Conservation (phyloP, 208 protist species). For the Endotrypanum monterogeii region DNA sequence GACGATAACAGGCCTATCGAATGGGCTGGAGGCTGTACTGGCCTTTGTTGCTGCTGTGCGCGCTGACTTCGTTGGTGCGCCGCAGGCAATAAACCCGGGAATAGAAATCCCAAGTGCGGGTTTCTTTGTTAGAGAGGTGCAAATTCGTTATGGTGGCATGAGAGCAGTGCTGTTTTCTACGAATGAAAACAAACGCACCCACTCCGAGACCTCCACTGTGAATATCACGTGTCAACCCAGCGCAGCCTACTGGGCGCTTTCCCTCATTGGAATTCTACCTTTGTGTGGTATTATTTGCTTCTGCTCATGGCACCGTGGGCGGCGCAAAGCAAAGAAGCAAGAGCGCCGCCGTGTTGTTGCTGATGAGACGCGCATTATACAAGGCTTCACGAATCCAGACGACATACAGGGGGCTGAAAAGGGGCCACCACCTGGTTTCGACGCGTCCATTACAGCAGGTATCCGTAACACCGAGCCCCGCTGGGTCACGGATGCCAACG, state of each 20-base stretch:
- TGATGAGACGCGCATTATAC: constrained; percentile 66
- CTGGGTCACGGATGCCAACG: constrained; percentile 55
- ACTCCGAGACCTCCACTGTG: constrained; percentile 18
- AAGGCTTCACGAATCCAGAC: constrained; percentile 36
- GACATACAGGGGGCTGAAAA: neutral
- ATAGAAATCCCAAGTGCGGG: constrained; percentile 13
- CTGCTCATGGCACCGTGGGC: constrained; percentile 60
- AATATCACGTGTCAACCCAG: constrained; percentile 34
- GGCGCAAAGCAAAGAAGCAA: constrained; percentile 51
- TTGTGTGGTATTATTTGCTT: constrained; percentile 48
- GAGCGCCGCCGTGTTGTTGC: constrained; percentile 50
- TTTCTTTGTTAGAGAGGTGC: constrained; percentile 18
- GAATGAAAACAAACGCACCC: constrained; percentile 39
- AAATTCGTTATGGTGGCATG: constrained; percentile 34
- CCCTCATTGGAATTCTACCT: constrained; percentile 50
- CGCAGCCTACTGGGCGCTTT: constrained; percentile 63
- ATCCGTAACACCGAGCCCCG: constrained; percentile 4
- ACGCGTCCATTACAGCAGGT: constrained; percentile 15
- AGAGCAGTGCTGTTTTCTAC: constrained; percentile 48
- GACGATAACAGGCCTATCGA: constrained; percentile 33
- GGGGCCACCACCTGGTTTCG: constrained; percentile 15
- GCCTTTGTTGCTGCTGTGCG: constrained; percentile 47
- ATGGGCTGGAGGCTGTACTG: constrained; percentile 50
- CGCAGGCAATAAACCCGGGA: constrained; percentile 4
- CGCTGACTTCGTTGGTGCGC: constrained; percentile 9